Base-by-base conservation (phyloP, 352 stramenopile species). In the Pythium pyrilobum region DNA sequence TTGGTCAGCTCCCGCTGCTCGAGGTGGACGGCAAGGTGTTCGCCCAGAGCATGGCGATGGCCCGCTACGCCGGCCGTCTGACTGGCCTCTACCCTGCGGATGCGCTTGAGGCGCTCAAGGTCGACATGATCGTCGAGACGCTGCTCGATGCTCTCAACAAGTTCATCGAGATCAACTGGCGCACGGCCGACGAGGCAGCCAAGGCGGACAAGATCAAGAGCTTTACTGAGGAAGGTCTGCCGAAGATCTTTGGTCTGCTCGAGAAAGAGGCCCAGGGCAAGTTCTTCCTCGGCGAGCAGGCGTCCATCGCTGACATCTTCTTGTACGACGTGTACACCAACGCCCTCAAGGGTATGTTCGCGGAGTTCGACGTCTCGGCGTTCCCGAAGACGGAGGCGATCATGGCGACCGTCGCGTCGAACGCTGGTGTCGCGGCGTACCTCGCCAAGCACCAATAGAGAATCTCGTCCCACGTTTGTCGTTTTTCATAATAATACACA, bases 1-100 rank as follows among this genome's bases (percentile, higher is more conserved):
- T 85, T 12, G 71, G 72, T 18, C 73, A 87, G 38, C 36, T 90
- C 8, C 74, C 74, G 1, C 59, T 72, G 15, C 49, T 90, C 10
- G 42, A 81, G 8, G 65, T 85, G 23, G 61, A 87, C 37, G 67
- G 68, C 33, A 66, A 28, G 6, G 67, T 52, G 18, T 90, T 81
- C 60, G 54, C 64, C 16, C 79, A 90, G 62, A 83, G 67, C 23
- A 69, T 85, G 47, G 77, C 76, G 15, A 75, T 87, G 23, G 68
- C 71, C 0, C 68, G 74, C 12, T 87, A 87, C 46, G 74, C 74
- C 3, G 77, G 69, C 23, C 73, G 75, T 27, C 40, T 88, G 16
- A 44, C 54, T n/a, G 80, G 78, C 0, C 37, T 92, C 10, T 87
- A 87, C 50, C 82, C 86, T 24, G 36, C 62, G 12, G 66, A 87